Conservation (phyloP, 768 basidiomycete species). For the Piloderma croceum region DNA sequence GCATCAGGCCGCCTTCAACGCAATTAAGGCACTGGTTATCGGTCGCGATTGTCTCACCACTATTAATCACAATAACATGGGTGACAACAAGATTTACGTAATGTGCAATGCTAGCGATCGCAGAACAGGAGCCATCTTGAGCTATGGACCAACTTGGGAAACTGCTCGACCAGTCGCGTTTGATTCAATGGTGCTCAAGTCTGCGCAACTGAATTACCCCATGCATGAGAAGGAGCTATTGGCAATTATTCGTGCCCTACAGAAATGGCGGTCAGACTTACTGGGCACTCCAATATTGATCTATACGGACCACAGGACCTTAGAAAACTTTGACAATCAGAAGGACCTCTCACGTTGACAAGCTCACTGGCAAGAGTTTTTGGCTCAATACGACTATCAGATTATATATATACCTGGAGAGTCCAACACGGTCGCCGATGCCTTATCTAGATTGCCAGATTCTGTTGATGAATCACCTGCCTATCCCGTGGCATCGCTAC, state of each 20-base stretch:
- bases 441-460: conserved; percentile 28
- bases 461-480: conserved; percentile 6
- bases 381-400: conserved; percentile 30
- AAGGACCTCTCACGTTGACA: conserved; percentile 28
- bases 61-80: conserved; percentile 28
- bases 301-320: conserved; percentile 33
- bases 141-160: conserved; percentile 26
- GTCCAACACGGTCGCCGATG: conserved; percentile 36
- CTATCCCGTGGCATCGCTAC: conserved; percentile 12
- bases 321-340: conserved; percentile 29
- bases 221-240: conserved; percentile 35
- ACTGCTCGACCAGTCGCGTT: conserved; percentile 28
- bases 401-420: conserved; percentile 35
- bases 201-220: conserved; percentile 32
- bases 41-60: conserved; percentile 22
- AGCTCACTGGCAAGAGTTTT: conserved; percentile 33
- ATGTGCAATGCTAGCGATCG: conserved; percentile 27
- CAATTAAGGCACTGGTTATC: conserved; percentile 26
- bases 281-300: conserved; percentile 20
- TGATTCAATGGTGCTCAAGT: conserved; percentile 24
- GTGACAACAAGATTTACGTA: conserved; percentile 28
- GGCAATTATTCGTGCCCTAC: conserved; percentile 28
- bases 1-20: conserved; percentile 31
- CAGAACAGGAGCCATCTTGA: conserved; percentile 26
- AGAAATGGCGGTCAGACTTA: conserved; percentile 22